These are phyloP conservation scores for Gymnopus androsaceus DNA, from an alignment of 1,284 basidiomycete genomes.

Conservation along the genomic window DNA sequence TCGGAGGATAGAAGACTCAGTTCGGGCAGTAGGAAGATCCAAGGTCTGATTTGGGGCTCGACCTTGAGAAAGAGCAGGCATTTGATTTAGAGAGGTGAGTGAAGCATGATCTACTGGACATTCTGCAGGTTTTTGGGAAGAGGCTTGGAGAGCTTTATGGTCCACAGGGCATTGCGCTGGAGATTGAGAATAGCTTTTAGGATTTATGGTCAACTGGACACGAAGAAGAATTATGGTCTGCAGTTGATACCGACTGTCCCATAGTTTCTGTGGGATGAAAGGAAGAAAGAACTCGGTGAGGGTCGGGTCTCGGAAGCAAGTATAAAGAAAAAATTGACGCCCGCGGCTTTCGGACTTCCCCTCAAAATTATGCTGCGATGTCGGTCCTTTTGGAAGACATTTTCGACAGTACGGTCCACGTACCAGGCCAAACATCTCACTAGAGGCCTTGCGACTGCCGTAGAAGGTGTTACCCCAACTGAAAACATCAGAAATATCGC, in stretches of 20 bases:
- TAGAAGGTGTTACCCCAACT: constrained; percentile 8
- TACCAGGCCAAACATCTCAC: neutral
- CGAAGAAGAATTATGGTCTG: constrained; percentile 26
- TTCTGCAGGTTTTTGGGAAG: constrained; percentile 16
- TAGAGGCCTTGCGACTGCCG: constrained; percentile 6
- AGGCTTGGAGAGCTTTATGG: constrained; percentile 24
- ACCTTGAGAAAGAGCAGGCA: constrained; percentile 79
- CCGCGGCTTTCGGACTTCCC: neutral
- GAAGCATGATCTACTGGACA: constrained; percentile 71
- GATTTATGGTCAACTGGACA: constrained; percentile 26
- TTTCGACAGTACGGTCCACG: neutral
- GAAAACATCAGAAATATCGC: constrained; percentile 31
- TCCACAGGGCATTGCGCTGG: constrained; percentile 43
- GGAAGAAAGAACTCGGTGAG: neutral
- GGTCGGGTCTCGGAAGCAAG: no score
- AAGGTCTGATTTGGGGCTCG: constrained; percentile 60
- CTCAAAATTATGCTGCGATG: constrained; percentile 8
- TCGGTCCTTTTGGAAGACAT: constrained; percentile 8
- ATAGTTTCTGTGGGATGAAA: constrained; percentile 2
- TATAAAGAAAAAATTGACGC: neutral
- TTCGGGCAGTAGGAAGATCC: constrained; percentile 76
- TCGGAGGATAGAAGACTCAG: constrained; percentile 85
- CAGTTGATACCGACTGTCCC: constrained; percentile 21
- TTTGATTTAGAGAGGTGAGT: constrained; percentile 86
- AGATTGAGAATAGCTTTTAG: constrained; percentile 25